Evolutionary conservation across 176 grass and related monocot species (phyloP).

Genomic region (bread wheat (Triticum aestivum)): IWGSC_CS_RefSeq_v2.1 NC_057802.1:489003902-489004401

Average conservation of each 20-base stretch:
- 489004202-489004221: slow-evolving; percentile 12
- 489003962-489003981: not conserved
- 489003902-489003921: not conserved
- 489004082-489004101: not conserved
- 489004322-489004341: not conserved
- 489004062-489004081: not conserved
- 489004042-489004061: not conserved
- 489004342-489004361: slow-evolving; percentile 20
- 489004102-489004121: not conserved
- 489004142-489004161: slow-evolving; percentile 9
- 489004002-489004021: not conserved
- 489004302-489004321: not conserved
- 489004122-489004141: not conserved
- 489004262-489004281: not conserved
- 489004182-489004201: slow-evolving; percentile 14
- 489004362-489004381: not conserved
- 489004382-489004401: not conserved
- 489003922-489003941: slow-evolving; percentile 2
- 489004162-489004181: not conserved
- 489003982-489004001: not conserved
- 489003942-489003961: slow-evolving; percentile 9
- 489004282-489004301: not conserved
- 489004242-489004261: no score
- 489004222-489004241: not conserved
- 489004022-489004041: not conserved